These are phyloP conservation scores for Macadamia tetraphylla DNA, from an alignment of 164 flowering plant species.

Conservation along the genomic window DNA sequence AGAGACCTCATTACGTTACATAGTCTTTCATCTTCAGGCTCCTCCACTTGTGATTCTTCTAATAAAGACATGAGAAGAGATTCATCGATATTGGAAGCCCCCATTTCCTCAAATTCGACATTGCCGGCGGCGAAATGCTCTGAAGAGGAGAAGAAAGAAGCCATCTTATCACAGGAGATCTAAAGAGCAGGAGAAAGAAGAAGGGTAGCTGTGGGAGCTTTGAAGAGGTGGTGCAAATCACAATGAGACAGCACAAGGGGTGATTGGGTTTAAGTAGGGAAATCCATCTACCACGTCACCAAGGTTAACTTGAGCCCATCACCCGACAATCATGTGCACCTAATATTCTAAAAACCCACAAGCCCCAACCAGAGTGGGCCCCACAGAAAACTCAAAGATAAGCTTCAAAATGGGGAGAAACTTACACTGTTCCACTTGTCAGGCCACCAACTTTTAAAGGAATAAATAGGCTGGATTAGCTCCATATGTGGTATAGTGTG, in stretches of 20 bases:
- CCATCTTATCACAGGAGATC: not conserved
- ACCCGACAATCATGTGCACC: conserved; percentile 5
- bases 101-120: conserved; percentile 1
- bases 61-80: conserved; percentile 14
- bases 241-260: not conserved
- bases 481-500: not conserved
- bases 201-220: not conserved
- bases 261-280: not conserved
- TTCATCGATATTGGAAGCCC: conserved; percentile 1
- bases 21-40: conserved; percentile 11
- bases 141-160: not conserved
- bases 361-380: not conserved
- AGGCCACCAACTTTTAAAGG: not conserved
- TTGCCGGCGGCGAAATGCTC: conserved; percentile 1
- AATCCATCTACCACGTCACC: not conserved
- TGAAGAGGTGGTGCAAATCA: not conserved
- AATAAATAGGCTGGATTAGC: not conserved
- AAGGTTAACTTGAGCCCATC: not conserved
- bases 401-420: not conserved
- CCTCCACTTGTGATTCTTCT: conserved; percentile 14
- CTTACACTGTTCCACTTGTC: not conserved
- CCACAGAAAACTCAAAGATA: not conserved
- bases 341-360: not conserved
- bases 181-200: not conserved
- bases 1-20: conserved; percentile 11